Base-by-base conservation (phyloP, 345 rosid species). In the Xanthoceras sorbifolium region DNA sequence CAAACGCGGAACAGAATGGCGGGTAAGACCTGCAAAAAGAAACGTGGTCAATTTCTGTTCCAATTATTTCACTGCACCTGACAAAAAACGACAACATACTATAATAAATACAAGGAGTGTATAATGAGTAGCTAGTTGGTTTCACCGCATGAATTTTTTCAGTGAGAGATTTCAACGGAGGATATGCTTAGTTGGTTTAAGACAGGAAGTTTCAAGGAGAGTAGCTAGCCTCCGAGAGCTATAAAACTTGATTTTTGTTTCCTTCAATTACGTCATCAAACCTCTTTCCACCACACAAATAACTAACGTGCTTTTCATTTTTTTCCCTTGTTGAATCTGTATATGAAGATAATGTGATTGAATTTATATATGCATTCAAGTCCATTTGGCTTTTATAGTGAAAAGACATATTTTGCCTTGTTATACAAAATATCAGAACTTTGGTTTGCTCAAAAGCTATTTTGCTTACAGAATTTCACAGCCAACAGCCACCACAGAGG, bases 261-360 rank as follows among this genome's bases (percentile, higher is more conserved):
- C 14, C 10, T 64, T 50, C 17, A 32, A 11, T 3, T n/a, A 10
- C 10, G 40, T 67, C 20, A 67, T 67, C 52, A 22, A 50, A 31
- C 15, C 61, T 29, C 48, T 76, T 68, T 69, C 69, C 69, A 38
- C 80, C 80, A 11, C 71, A 31, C 68, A 69, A 42, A 15, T 55
- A n/a, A n/a, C n/a, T n/a, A n/a, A n/a, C n/a, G n/a, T n/a, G n/a
- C n/a, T n/a, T n/a, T n/a, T n/a, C n/a, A n/a, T 48, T 50, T 15
- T 42, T 42, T 42, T 9, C 11, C 4, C n/a, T 4, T 48, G 6
- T 3, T 48, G 20, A 44, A 12, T 44, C 15, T 46, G 5, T 36
- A 4, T 36, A 36, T 14, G 52, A 12, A 46, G 15, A 46, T 6
- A 46, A 5, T 38, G 46, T 32, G 36, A 32, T 32, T 32, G 36